A percentile compares a stretch with the other conserved stretches of the same genome.
phyloP scores from a whole-genome alignment of 2,329 filamentous ascomycete genomes.

The Penicillium sp. region DNA sequence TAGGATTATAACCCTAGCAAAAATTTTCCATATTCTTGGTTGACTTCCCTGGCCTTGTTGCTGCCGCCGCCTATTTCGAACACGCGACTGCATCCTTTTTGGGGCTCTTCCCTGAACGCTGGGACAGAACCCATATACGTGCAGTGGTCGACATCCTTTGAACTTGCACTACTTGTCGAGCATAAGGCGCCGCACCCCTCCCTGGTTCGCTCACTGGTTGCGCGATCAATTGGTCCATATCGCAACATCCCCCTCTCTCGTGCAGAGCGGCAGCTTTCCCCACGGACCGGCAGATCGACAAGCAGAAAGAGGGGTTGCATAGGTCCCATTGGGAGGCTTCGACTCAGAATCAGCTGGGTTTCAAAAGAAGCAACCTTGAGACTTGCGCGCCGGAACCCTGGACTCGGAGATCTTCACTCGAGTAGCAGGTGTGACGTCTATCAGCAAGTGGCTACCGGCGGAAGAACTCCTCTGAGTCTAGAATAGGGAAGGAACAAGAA shows the following conservation, averaged over 20 bases:
- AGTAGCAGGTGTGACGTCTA: conserved; percentile 22
- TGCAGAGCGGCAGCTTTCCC: conserved; percentile 38
- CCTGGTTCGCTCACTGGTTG: conserved; percentile 19
- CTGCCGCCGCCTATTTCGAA: conserved; percentile 18
- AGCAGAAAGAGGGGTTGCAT: conserved; percentile 29
- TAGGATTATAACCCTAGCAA: conserved; percentile 17
- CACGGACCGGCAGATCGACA: conserved; percentile 36
- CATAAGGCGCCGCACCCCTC: conserved; percentile 14
- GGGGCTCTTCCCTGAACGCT: conserved; percentile 24
- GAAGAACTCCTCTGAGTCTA: conserved; percentile 11
- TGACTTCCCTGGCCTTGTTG: conserved; percentile 1
- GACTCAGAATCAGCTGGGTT: conserved; percentile 18
- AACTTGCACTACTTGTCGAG: conserved; percentile 25
- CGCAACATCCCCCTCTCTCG: conserved; percentile 26
- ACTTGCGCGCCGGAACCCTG: conserved; percentile 18
- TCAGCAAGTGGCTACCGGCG: conserved; percentile 20
- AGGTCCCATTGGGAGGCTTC: conserved; percentile 22
- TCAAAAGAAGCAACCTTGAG: conserved; percentile 23
- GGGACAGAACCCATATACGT: conserved; percentile 28
- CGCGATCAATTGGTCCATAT: conserved; percentile 34
- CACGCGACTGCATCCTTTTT: conserved; percentile 21
- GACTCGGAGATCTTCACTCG: conserved; percentile 22
- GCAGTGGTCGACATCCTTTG: conserved; percentile 27
- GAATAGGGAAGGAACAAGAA: background rate
- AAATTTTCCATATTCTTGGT: background rate